Conservation (phyloP, 2,329 filamentous ascomycete genomes). For the Pseudogymnoascus sp. region DNA sequence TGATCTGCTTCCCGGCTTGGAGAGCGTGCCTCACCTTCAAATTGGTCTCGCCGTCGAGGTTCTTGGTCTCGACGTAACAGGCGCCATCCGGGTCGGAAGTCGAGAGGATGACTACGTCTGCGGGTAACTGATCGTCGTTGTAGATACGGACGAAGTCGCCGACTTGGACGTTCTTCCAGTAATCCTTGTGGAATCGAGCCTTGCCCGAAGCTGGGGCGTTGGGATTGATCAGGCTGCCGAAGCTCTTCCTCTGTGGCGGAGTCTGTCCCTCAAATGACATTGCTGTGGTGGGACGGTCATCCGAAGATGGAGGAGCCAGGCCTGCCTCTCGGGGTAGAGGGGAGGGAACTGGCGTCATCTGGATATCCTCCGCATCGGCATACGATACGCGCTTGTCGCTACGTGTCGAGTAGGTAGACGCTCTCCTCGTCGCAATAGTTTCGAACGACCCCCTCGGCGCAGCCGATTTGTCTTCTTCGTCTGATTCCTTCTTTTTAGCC, state of each 20-base stretch:
- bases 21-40: slow-evolving; percentile 89
- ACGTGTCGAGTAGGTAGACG: slow-evolving; percentile 19
- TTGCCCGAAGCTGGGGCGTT: slow-evolving; percentile 55
- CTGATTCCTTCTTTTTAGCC: slow-evolving; percentile 35
- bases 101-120: slow-evolving; percentile 83
- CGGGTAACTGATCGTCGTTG: slow-evolving; percentile 90
- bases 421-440: slow-evolving; percentile 46
- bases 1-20: slow-evolving; percentile 71
- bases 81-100: slow-evolving; percentile 91
- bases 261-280: neutral
- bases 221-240: slow-evolving; percentile 55
- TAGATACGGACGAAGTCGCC: slow-evolving; percentile 95
- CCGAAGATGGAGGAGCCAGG: neutral
- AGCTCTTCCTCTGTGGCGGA: neutral
- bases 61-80: slow-evolving; percentile 97
- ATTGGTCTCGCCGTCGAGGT: slow-evolving; percentile 95
- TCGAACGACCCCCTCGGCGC: slow-evolving; percentile 45
- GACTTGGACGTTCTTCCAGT: slow-evolving; percentile 91
- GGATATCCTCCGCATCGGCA: slow-evolving; percentile 61
- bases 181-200: slow-evolving; percentile 82
- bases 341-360: slow-evolving; percentile 94
- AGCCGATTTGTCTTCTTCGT: slow-evolving; percentile 19
- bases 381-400: slow-evolving; percentile 35
- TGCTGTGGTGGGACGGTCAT: neutral
- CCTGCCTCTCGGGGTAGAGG: slow-evolving; percentile 47